Evolutionary conservation across 140 eudicot genomes (phyloP).

Genomic region (Senecio squalidus): DNA sequence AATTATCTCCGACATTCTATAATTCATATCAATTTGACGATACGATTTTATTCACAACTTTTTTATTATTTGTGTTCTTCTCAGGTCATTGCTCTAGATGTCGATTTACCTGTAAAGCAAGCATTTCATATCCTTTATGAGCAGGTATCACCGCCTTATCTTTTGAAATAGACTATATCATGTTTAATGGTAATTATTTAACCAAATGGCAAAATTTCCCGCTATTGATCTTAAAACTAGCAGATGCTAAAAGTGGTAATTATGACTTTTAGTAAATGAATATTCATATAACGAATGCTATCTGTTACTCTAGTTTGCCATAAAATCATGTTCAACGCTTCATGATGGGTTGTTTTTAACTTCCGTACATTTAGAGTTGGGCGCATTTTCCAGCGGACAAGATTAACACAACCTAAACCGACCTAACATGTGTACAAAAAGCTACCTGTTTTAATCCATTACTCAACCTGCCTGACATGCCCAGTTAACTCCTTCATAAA

Average conservation of each 20-base stretch:
- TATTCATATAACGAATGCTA: background rate
- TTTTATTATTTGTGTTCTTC: conserved; percentile 13
- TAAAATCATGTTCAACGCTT: conserved; percentile 2
- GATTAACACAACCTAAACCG: no score
- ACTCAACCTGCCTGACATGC: background rate
- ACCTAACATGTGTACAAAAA: background rate
- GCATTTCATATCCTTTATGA: conserved; percentile 95
- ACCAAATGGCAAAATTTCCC: background rate
- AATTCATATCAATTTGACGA: background rate
- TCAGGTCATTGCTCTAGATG: conserved; percentile 96
- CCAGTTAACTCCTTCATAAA: conserved; percentile 1
- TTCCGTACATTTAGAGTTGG: background rate
- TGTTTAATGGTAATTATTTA: background rate
- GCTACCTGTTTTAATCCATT: background rate
- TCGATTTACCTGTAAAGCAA: conserved; percentile 93
- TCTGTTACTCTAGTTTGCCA: background rate
- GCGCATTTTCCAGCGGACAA: background rate
- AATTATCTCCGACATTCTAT: background rate
- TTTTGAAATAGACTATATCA: conserved; percentile 6
- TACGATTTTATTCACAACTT: background rate
- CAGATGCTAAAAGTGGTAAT: no score
- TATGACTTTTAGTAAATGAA: background rate
- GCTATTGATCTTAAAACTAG: no score
- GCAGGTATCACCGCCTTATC: conserved; percentile 53
- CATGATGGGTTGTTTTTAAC: background rate